Base-by-base conservation (phyloP, 2,329 filamentous ascomycete species). In the Sporothrix mexicana region DNA sequence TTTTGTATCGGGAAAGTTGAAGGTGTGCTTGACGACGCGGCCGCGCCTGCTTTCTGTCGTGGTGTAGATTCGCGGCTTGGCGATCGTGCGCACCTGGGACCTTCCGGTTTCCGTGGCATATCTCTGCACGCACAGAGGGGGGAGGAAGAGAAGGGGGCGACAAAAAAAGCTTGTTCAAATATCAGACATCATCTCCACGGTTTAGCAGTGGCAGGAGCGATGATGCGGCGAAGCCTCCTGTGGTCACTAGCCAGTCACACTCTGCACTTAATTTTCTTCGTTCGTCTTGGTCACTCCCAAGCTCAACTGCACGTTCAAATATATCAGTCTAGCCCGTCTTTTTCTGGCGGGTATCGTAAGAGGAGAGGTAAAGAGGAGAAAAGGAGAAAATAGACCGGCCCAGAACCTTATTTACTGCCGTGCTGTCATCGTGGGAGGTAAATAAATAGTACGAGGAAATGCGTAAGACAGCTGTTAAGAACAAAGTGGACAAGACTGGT, bases 371-470 rank as follows among this genome's bases (percentile, higher is more conserved):
- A 12, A 57, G 12, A 53, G 23, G 41, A 59, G 68, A 70, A 45
- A 59, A 70, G 20, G 61, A 36, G 36, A 62, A 15, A 70, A 70
- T 49, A 51, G 69, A 62, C 69, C 23, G 55, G 55, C 20, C 70
- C 70, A 71, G 70, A 71, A 47, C 23, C 41, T 25, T 66, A 47
- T 15, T 47, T 64, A 20, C 15, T 25, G 41, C 61, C 61, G 61
- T 43, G 20, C 1, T 47, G 61, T 45, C 41, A 64, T 20, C 36
- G 36, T 41, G 17, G 36, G 25, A 15, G n/a, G 12, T 55, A 55
- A 23, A 23, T 20, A 62, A 43, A 59, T 23, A 59, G 25, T 20
- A 20, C 23, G n/a, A 20, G n/a, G n/a, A 23, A n/a, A 5, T 2
- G 30, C 1, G 30, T 36, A 7, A 36, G 51, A 20, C 10, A 23